Conservation (phyloP, 78 protist genomes). For the Speleostelium caveatum region DNA sequence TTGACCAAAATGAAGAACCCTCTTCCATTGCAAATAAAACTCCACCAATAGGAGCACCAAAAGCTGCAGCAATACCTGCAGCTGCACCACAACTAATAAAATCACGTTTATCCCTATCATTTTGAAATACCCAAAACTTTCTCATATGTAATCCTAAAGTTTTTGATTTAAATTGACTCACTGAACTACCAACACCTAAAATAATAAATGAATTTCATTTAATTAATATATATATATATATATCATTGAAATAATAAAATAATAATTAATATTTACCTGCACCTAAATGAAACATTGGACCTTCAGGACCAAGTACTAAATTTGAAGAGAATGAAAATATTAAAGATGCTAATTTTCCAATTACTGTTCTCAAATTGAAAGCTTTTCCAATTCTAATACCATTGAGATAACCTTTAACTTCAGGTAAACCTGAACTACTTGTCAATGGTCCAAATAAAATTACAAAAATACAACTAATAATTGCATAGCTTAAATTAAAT, state of each 20-base stretch:
- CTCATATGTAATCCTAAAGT: constrained; percentile 44
- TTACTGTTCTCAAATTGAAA: constrained; percentile 70
- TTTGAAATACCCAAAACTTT: constrained; percentile 55
- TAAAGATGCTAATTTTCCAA: constrained; percentile 82
- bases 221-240: background rate
- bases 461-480: constrained; percentile 52
- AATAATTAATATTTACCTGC: too few species aligned
- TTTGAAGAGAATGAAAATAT: constrained; percentile 80
- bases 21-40: constrained; percentile 93
- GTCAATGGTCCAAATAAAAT: constrained; percentile 79
- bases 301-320: constrained; percentile 87
- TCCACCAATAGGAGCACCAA: constrained; percentile 96
- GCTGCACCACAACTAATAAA: constrained; percentile 94
- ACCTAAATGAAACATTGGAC: constrained; percentile 95
- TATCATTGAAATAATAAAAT: too few species aligned
- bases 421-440: constrained; percentile 91
- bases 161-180: constrained; percentile 49
- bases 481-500: constrained; percentile 54
- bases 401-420: constrained; percentile 88
- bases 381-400: constrained; percentile 67
- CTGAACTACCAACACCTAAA: constrained; percentile 37
- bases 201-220: too few species aligned
- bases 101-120: constrained; percentile 86
- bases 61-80: constrained; percentile 96
- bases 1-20: constrained; percentile 87